A percentile compares a stretch with the other conserved stretches of the same genome.
Conservation (phyloP, 2,329 filamentous ascomycete genomes). For the Whalleya microplaca region DNA sequence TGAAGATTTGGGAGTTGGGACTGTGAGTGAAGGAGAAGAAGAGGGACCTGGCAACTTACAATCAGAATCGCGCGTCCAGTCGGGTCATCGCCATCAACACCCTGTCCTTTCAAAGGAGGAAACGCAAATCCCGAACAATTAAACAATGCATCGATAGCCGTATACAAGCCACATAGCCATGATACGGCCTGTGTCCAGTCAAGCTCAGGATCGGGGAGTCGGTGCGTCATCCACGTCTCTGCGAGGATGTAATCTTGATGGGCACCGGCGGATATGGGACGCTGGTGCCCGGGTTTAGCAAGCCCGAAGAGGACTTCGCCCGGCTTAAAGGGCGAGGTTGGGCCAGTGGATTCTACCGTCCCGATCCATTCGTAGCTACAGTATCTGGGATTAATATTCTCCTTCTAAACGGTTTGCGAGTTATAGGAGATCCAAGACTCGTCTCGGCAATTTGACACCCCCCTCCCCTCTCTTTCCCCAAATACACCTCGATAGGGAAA, state of each 20-base stretch:
- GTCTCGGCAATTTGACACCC: too few relatives aligned
- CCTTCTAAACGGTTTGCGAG: too few relatives aligned
- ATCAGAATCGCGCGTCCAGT: slow-evolving; percentile 15
- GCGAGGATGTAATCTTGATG: slow-evolving; percentile 27
- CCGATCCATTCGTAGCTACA: slow-evolving; percentile 26
- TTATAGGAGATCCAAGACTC: too few relatives aligned
- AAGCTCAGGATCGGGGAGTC: background rate
- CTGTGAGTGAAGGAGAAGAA: background rate
- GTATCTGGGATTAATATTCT: too few relatives aligned
- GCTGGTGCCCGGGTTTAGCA: slow-evolving; percentile 11
- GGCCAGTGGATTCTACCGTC: slow-evolving; percentile 9
- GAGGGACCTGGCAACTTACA: slow-evolving; percentile 3
- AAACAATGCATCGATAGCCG: slow-evolving; percentile 11
- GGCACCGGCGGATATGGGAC: slow-evolving; percentile 20
- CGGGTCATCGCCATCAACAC: slow-evolving; percentile 9
- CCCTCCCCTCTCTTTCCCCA: too few relatives aligned
- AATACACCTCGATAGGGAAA: too few relatives aligned
- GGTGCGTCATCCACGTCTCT: slow-evolving; percentile 13
- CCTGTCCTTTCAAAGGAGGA: slow-evolving; percentile 1
- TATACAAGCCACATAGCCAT: slow-evolving; percentile 7
- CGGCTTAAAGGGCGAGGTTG: slow-evolving; percentile 11
- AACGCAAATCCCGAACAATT: slow-evolving; percentile 15
- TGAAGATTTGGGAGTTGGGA: background rate
- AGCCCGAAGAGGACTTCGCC: slow-evolving; percentile 25
- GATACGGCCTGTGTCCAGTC: slow-evolving; percentile 7